Evolutionary conservation across 208 protist genomes (phyloP).

Genomic region (Leptomonas seymouri): DNA sequence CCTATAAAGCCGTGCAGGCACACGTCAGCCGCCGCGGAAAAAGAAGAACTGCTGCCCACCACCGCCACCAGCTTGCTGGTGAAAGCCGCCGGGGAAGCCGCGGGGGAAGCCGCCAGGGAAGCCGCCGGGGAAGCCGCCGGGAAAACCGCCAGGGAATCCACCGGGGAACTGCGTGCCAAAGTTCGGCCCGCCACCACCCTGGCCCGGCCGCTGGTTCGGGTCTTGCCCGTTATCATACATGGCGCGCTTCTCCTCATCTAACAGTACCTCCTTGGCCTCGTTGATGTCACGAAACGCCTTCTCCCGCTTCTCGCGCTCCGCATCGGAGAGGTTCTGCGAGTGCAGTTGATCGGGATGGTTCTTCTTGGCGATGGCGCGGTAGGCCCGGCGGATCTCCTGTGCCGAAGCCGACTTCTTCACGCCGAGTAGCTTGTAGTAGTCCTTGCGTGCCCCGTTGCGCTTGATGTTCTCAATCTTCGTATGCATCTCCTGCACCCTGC

Average conservation of each 20-base stretch:
- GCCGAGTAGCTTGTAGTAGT: slow-evolving; percentile 94
- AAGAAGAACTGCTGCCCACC: slow-evolving; percentile 64
- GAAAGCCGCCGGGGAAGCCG: slow-evolving; percentile 35
- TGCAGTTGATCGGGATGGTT: slow-evolving; percentile 91
- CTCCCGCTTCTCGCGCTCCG: slow-evolving; percentile 76
- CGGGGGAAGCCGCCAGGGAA: slow-evolving; percentile 38
- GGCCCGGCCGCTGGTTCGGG: slow-evolving; percentile 67
- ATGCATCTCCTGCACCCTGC: slow-evolving; percentile 39
- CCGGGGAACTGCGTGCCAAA: slow-evolving; percentile 62
- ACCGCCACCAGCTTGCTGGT: slow-evolving; percentile 30
- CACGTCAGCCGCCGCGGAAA: slow-evolving; percentile 18
- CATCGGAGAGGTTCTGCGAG: slow-evolving; percentile 65
- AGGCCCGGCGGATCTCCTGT: slow-evolving; percentile 90
- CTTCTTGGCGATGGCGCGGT: slow-evolving; percentile 87
- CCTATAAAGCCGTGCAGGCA: too few species aligned
- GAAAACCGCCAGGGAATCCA: slow-evolving; percentile 31
- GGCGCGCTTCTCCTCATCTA: slow-evolving; percentile 84
- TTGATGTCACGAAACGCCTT: slow-evolving; percentile 90
- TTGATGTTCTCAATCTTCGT: slow-evolving; percentile 67
- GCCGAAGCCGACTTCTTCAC: slow-evolving; percentile 77
- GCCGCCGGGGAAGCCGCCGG: slow-evolving; percentile 27
- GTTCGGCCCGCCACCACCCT: slow-evolving; percentile 53
- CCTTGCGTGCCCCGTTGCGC: slow-evolving; percentile 65
- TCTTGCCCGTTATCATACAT: slow-evolving; percentile 92
- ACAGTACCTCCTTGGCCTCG: slow-evolving; percentile 91